A percentile compares a stretch with the other conserved stretches of the same genome.
phyloP scores from a whole-genome alignment of 805 yeast species.

The Cyberlindnera meyerae region DNA sequence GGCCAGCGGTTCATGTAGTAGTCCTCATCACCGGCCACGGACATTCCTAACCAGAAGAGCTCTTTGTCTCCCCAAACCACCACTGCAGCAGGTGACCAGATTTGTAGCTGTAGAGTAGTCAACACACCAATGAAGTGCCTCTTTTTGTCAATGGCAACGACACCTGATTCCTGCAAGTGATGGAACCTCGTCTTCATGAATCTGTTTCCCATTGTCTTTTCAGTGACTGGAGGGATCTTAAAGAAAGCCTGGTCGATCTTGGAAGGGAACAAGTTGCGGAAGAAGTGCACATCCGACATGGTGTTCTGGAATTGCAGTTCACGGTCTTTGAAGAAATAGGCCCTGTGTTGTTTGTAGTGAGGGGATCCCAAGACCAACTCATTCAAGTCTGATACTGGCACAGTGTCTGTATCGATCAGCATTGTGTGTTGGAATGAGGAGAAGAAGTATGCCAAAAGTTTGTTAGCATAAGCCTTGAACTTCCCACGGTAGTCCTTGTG shows the following conservation, averaged over 20 bases:
- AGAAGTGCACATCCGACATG: constrained; percentile 31
- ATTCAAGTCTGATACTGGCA: constrained; percentile 37
- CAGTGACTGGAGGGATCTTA: constrained; percentile 32
- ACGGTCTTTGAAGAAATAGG: constrained; percentile 45
- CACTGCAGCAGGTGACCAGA: constrained; percentile 36
- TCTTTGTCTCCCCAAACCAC: constrained; percentile 67
- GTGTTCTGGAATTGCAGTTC: constrained; percentile 28
- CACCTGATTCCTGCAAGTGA: constrained; percentile 42
- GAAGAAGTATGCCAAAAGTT: constrained; percentile 44
- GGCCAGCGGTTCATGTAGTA: constrained; percentile 46
- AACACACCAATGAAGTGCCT: constrained; percentile 46
- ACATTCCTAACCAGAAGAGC: constrained; percentile 58
- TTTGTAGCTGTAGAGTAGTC: constrained; percentile 35
- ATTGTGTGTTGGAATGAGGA: constrained; percentile 45
- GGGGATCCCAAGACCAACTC: constrained; percentile 29
- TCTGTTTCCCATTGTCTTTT: constrained; percentile 34
- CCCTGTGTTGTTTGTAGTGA: constrained; percentile 30
- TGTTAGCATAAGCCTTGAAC: constrained; percentile 40
- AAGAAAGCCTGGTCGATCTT: constrained; percentile 33
- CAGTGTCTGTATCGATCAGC: constrained; percentile 49
- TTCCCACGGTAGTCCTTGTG: constrained; percentile 11
- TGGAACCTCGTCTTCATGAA: constrained; percentile 34
- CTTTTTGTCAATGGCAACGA: constrained; percentile 40
- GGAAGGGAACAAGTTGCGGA: constrained; percentile 40
- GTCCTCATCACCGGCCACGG: constrained; percentile 48